phyloP scores from a whole-genome alignment of 2,329 filamentous ascomycete species.

The Pseudopithomyces maydicus region DNA sequence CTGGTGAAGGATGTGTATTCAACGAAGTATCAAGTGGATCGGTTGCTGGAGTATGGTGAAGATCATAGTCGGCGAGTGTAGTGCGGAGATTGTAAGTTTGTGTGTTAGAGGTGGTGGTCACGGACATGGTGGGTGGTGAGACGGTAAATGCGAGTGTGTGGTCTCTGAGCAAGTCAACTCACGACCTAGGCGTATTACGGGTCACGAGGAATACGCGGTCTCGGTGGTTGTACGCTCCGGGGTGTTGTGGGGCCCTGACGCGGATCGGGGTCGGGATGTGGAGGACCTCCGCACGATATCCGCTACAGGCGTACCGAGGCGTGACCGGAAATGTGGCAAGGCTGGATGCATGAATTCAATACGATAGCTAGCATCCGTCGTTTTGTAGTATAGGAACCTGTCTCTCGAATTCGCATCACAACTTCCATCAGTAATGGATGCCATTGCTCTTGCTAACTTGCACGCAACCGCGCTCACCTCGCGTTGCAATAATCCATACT shows the following conservation, averaged over 20 bases:
- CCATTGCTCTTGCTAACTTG: constrained; percentile 32
- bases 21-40: constrained; percentile 29
- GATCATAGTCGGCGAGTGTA: constrained; percentile 53
- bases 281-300: constrained; percentile 9
- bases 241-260: constrained; percentile 9
- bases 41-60: constrained; percentile 47
- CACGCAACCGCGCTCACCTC: constrained; percentile 52
- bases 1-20: constrained; percentile 34
- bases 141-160: not conserved
- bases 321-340: not conserved
- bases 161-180: not conserved
- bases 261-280: constrained; percentile 24
- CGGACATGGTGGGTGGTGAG: constrained; percentile 44
- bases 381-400: not conserved
- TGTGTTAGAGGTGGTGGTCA: constrained; percentile 51
- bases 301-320: not conserved
- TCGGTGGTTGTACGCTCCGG: constrained; percentile 2
- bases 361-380: no score
- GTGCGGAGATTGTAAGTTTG: constrained; percentile 42
- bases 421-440: constrained; percentile 4
- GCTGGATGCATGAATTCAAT: not conserved
- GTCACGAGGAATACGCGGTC: not conserved
- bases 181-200: not conserved
- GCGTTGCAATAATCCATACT: constrained; percentile 52
- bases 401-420: not conserved